A percentile compares a stretch with the other conserved stretches of the same genome.
These are phyloP conservation scores for Aspergillus persii DNA, from an alignment of 2,329 filamentous ascomycete genomes.

Conservation along the genomic window DNA sequence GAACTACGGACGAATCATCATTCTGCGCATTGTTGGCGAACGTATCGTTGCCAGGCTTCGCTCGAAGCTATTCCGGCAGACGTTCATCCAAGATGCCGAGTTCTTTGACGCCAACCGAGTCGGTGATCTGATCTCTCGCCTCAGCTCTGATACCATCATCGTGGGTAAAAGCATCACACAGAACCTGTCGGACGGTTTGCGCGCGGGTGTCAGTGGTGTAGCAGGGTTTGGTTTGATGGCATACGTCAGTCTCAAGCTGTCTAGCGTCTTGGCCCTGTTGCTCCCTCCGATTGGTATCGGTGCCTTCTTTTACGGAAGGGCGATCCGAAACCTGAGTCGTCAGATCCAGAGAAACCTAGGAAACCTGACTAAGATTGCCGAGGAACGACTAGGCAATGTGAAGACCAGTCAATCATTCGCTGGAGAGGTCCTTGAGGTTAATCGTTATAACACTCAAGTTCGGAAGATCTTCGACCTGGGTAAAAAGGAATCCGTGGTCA, in stretches of 20 bases:
- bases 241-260: conserved; percentile 90
- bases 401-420: conserved; percentile 95
- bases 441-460: conserved; percentile 88
- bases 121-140: conserved; percentile 89
- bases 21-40: conserved; percentile 91
- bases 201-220: conserved; percentile 82
- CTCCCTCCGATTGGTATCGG: conserved; percentile 88
- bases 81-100: conserved; percentile 95
- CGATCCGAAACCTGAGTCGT: conserved; percentile 84
- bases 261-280: conserved; percentile 79
- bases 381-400: conserved; percentile 95
- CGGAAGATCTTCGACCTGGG: conserved; percentile 89
- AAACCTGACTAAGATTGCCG: conserved; percentile 91
- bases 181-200: conserved; percentile 92
- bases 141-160: conserved; percentile 95
- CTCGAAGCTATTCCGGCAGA: conserved; percentile 84
- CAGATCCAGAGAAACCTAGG: conserved; percentile 93
- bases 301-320: conserved; percentile 86
- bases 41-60: conserved; percentile 87
- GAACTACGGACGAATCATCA: conserved; percentile 91
- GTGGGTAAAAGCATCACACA: conserved; percentile 98
- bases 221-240: conserved; percentile 92
- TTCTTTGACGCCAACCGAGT: conserved; percentile 98
- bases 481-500: conserved; percentile 79
- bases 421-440: conserved; percentile 85